Conservation (phyloP, 768 basidiomycete species). For the Kwoniella bestiolae region DNA sequence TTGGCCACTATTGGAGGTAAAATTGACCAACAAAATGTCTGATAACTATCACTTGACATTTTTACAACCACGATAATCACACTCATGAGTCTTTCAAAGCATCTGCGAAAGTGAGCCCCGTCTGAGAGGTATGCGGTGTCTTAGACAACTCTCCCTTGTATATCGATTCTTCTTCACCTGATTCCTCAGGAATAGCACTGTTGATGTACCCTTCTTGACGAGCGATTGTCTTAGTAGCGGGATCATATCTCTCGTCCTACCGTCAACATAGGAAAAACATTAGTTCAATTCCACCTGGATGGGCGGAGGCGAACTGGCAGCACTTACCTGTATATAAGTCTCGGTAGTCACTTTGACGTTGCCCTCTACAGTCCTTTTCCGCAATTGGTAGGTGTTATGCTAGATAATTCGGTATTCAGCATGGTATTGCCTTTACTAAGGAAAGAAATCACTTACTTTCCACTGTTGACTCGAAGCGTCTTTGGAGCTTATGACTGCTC, state of each 20-base stretch:
- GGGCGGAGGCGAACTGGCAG: not conserved
- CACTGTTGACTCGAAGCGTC: not conserved
- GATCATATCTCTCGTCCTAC: slow-evolving; percentile 1
- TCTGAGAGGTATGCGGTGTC: slow-evolving; percentile 5
- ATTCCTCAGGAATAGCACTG: not conserved
- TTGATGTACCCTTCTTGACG: slow-evolving; percentile 1
- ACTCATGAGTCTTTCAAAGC: not conserved
- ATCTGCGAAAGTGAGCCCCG: not conserved
- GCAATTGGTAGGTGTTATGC: slow-evolving; percentile 11
- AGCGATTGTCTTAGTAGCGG: not conserved
- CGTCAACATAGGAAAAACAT: not conserved
- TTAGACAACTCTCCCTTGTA: not conserved
- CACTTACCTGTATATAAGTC: slow-evolving; percentile 8
- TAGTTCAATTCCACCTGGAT: too few relatives aligned
- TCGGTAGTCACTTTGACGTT: slow-evolving; percentile 14
- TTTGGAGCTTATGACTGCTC: slow-evolving; percentile 10
- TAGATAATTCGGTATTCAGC: too few relatives aligned
- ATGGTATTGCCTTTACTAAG: not conserved
- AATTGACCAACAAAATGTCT: too few relatives aligned
- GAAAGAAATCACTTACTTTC: not conserved
- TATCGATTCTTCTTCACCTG: not conserved
- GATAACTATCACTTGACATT: not conserved
- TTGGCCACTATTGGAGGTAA: too few relatives aligned
- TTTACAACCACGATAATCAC: not conserved
- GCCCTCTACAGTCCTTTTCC: not conserved